Conservation (phyloP, 306 rosid species). For the Bauhinia variegata region DNA sequence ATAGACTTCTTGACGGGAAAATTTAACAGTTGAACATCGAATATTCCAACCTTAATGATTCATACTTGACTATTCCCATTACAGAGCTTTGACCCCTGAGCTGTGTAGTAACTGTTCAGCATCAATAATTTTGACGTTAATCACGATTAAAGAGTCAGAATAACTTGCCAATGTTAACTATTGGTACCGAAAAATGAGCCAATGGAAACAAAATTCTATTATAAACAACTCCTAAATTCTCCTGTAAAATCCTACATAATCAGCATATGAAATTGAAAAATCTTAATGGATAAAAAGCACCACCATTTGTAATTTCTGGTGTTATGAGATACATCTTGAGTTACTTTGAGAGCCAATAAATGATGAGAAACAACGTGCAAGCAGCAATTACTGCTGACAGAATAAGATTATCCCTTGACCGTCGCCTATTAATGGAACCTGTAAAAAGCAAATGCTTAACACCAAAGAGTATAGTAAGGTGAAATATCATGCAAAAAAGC, state of each 20-base stretch:
- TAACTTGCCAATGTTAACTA: no score
- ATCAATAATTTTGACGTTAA: no score
- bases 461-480: background rate
- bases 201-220: no score
- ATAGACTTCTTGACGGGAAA: no score
- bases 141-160: no score
- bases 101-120: no score
- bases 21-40: no score
- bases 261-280: slow-evolving; percentile 2
- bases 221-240: no score
- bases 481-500: background rate
- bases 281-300: slow-evolving; percentile 29
- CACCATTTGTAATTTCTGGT: slow-evolving; percentile 37
- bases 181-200: no score
- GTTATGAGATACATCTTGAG: slow-evolving; percentile 35
- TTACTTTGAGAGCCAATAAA: slow-evolving; percentile 97
- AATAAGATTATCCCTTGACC: slow-evolving; percentile 90
- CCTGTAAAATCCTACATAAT: background rate
- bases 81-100: no score
- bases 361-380: slow-evolving; percentile 90
- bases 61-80: no score
- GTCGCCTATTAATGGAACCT: slow-evolving; percentile 88
- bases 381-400: slow-evolving; percentile 92
- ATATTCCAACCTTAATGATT: no score
- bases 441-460: slow-evolving; percentile 33